phyloP scores from a whole-genome alignment of 768 basidiomycete species.

The Rickenella mellea region DNA sequence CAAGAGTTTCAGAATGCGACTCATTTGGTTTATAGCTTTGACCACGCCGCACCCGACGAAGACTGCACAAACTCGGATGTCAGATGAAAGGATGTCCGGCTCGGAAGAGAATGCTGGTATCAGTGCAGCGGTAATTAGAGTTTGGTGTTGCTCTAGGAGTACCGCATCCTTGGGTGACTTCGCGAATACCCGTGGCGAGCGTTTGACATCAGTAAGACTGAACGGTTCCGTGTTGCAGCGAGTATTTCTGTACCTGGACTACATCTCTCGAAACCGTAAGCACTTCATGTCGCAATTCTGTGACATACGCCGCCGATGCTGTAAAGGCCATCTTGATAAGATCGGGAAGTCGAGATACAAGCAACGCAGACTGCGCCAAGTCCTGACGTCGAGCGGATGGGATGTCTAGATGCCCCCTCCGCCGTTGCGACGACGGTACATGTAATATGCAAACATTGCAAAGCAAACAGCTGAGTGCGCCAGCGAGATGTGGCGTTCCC shows the following conservation, averaged over 20 bases:
- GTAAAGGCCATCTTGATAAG: constrained; percentile 97
- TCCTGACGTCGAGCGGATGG: constrained; percentile 55
- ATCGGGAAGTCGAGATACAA: constrained; percentile 86
- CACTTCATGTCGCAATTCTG: constrained; percentile 88
- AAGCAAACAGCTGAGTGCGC: constrained; percentile 92
- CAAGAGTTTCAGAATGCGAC: constrained; percentile 82
- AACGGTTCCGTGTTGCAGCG: background rate
- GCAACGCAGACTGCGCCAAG: constrained; percentile 46
- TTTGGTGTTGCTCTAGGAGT: constrained; percentile 93
- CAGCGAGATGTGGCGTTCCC: constrained; percentile 67
- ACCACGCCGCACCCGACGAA: constrained; percentile 94
- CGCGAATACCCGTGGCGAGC: constrained; percentile 70
- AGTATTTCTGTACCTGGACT: constrained; percentile 82
- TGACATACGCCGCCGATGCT: constrained; percentile 92
- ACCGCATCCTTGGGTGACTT: constrained; percentile 74
- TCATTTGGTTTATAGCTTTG: constrained; percentile 85
- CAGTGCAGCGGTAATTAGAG: constrained; percentile 95
- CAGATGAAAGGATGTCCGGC: constrained; percentile 89
- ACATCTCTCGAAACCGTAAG: constrained; percentile 84
- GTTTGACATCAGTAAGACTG: background rate
- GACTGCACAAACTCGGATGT: constrained; percentile 86
- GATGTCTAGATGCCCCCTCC: constrained; percentile 78
- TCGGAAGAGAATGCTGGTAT: constrained; percentile 95
- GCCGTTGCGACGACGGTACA: constrained; percentile 64
- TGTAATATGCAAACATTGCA: constrained; percentile 86